A percentile compares a stretch with the other conserved stretches of the same genome.
These are phyloP conservation scores for Pancytospora philotis DNA, from an alignment of 371 early-diverging fungal genomes.

Conservation along the genomic window DNA sequence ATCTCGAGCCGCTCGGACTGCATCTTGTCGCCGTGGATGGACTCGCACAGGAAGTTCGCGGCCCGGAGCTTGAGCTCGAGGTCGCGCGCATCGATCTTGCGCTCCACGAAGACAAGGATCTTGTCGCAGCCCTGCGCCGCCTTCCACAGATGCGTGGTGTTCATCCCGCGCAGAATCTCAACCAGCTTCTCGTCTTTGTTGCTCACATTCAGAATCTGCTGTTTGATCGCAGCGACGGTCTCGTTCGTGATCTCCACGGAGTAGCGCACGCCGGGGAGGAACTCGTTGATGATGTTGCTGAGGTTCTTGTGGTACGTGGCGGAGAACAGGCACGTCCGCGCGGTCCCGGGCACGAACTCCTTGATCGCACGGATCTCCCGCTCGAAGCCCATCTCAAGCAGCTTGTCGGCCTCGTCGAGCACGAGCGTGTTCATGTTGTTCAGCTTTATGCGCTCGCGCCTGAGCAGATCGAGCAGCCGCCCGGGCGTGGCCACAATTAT, in stretches of 20 bases:
- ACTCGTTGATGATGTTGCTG: conserved; percentile 29
- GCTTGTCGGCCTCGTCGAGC: conserved; percentile 95
- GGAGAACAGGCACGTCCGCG: conserved; percentile 44
- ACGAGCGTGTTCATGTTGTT: conserved; percentile 78
- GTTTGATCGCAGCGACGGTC: conserved; percentile 61
- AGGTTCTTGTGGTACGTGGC: conserved; percentile 51
- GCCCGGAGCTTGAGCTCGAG: conserved; percentile 69
- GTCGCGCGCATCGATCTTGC: conserved; percentile 71
- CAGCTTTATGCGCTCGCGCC: conserved; percentile 73
- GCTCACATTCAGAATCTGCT: conserved; percentile 72
- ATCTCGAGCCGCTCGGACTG: conserved; percentile 63
- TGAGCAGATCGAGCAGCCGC: conserved; percentile 75
- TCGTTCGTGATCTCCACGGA: conserved; percentile 47
- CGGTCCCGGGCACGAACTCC: conserved; percentile 13
- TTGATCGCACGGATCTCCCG: conserved; percentile 66
- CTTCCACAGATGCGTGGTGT: conserved; percentile 63
- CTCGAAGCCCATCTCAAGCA: conserved; percentile 93
- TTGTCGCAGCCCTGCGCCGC: conserved; percentile 62
- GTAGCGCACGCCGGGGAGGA: conserved; percentile 27
- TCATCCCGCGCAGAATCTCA: conserved; percentile 74
- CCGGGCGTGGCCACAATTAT: conserved; percentile 93
- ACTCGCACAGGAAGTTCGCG: conserved; percentile 67
- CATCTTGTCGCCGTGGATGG: conserved; percentile 47
- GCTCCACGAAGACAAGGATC: conserved; percentile 80
- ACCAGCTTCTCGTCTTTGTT: conserved; percentile 75